Evolutionary conservation across 1,284 basidiomycete species (phyloP), one percentile per base, ranked within the genome.

Genomic region (Naganishia cerealis): DNA sequence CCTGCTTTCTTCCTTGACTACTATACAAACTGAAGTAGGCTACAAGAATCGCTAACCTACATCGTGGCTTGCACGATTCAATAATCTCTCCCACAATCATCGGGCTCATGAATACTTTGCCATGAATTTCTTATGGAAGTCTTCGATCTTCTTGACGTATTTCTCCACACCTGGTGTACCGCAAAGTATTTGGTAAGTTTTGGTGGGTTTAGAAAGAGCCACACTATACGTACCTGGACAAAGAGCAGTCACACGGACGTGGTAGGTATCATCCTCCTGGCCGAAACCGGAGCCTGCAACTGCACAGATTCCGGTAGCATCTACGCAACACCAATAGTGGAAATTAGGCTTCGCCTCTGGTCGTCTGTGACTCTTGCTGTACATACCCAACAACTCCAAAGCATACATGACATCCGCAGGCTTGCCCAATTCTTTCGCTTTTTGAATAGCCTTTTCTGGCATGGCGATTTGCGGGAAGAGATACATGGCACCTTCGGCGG

Each of bases 271-370:
- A 58, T 88, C 86, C 80, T 86, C 88, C 83, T 96, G 94, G 2
- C 94, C 93, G 76, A 97, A 96, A 9, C 94, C 94, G 65, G 87
- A 88, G 0, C 94, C 94, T 9, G 92, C 90, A 0, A 96, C 90
- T 26, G 92, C 91, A 75, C 93, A 96, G 73, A 96, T 95, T 39
- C 94, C 94, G 0, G 93, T 95, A 72, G 87, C 86, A 72, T 95
- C 81, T 80, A 66, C 1, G 18, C 42, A n/a, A 8, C 21, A 40
- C 43, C 36, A 56, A 57, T 36, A n/a, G 24, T 18, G 50, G 24
- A 43, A 38, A n/a, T 61, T 38, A 43, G 21, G 21, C n/a, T 24
- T 21, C n/a, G 2, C 6, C 46, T 13, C 7, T 15, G 2, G 24
- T 46, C 53, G 33, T 24, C 38, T 52, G 1, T 36, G 16, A 62